phyloP scores from a whole-genome alignment of 805 yeast species.

The Metschnikowia picachoensis region DNA sequence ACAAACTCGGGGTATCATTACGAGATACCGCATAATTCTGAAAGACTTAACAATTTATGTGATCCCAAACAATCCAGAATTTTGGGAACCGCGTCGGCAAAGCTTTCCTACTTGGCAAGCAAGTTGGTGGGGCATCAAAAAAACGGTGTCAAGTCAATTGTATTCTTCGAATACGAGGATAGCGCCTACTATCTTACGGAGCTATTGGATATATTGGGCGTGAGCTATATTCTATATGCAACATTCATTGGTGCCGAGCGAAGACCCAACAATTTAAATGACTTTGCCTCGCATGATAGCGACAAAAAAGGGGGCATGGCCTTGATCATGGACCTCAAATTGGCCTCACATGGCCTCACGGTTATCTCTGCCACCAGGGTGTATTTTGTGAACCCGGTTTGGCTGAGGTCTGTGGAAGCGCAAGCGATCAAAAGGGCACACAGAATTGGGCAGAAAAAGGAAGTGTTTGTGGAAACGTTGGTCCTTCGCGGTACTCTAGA shows the following conservation, averaged over 20 bases:
- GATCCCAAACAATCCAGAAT: slow-evolving; percentile 30
- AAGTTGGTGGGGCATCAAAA: slow-evolving; percentile 50
- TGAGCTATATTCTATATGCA: slow-evolving; percentile 61
- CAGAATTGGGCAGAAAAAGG: slow-evolving; percentile 65
- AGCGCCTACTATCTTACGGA: slow-evolving; percentile 67
- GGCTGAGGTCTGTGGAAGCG: slow-evolving; percentile 67
- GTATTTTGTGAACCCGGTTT: slow-evolving; percentile 67
- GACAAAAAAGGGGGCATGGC: slow-evolving; percentile 43
- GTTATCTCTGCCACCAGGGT: slow-evolving; percentile 66
- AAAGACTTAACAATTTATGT: not conserved
- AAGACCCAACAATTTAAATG: slow-evolving; percentile 49
- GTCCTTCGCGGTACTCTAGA: slow-evolving; percentile 61
- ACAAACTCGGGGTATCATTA: not conserved
- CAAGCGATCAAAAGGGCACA: slow-evolving; percentile 78
- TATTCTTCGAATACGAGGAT: slow-evolving; percentile 70
- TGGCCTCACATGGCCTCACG: slow-evolving; percentile 69
- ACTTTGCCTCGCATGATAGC: slow-evolving; percentile 42
- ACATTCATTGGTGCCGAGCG: slow-evolving; percentile 50
- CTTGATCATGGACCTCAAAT: slow-evolving; percentile 60
- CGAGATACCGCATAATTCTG: not conserved
- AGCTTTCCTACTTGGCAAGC: slow-evolving; percentile 56
- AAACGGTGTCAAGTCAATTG: slow-evolving; percentile 48
- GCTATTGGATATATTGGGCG: slow-evolving; percentile 56
- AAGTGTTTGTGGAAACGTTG: slow-evolving; percentile 66
- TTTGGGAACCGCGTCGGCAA: slow-evolving; percentile 62